Conservation (phyloP, 257 asterid species). For the Cruciata laevipes region DNA sequence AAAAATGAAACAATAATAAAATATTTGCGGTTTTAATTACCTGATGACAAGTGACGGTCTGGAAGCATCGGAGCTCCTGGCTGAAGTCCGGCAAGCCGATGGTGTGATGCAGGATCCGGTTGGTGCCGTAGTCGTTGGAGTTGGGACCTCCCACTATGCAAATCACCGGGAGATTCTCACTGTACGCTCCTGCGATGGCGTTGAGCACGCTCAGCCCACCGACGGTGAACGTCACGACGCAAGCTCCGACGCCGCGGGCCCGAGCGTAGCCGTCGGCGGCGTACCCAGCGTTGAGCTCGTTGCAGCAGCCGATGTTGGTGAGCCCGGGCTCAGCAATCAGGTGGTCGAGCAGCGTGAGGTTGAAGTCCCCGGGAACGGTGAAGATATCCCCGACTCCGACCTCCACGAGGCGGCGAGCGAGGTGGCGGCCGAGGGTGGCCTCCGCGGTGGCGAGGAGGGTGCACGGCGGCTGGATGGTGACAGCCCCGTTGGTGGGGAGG, state of each 20-base stretch:
- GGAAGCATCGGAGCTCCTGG: conserved; percentile 88
- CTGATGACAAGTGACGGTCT: conserved; percentile 78
- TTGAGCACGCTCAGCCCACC: conserved; percentile 76
- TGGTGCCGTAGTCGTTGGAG: conserved; percentile 72
- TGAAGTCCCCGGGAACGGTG: conserved; percentile 77
- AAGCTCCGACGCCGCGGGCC: conserved; percentile 84
- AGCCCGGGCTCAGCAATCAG: conserved; percentile 77
- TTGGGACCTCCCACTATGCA: conserved; percentile 87
- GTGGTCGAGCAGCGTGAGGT: conserved; percentile 63
- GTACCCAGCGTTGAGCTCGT: conserved; percentile 84
- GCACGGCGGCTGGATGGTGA: conserved; percentile 31
- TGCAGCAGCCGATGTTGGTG: conserved; percentile 69
- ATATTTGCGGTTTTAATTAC: conserved; percentile 15
- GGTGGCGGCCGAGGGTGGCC: conserved; percentile 74
- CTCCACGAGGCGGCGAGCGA: conserved; percentile 85
- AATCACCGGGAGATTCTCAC: conserved; percentile 77
- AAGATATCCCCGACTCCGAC: conserved; percentile 57
- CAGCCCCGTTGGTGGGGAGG: conserved; percentile 38
- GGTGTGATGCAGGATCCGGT: conserved; percentile 68
- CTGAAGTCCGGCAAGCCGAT: conserved; percentile 74
- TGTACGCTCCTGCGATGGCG: conserved; percentile 85
- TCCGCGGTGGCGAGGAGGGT: conserved; percentile 34
- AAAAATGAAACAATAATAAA: background rate
- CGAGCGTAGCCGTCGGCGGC: conserved; percentile 87
- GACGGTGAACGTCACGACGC: conserved; percentile 76